Conservation (phyloP, 2,329 filamentous ascomycete genomes). For the Aspergillus felis region DNA sequence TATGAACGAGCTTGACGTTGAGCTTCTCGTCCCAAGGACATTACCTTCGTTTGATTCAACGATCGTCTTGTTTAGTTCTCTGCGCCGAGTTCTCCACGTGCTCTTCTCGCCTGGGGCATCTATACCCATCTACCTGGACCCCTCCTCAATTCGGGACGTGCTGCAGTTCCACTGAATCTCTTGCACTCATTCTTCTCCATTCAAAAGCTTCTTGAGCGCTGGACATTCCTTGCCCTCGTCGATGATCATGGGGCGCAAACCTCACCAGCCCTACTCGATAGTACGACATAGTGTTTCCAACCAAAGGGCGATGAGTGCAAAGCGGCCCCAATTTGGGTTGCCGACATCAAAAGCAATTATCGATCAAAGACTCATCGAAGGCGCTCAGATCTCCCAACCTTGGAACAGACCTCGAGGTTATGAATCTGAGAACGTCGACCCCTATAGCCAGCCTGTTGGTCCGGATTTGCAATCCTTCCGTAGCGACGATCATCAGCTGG, state of each 20-base stretch:
- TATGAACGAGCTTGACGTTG: background rate
- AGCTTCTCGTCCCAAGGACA: background rate
- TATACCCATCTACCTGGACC: background rate
- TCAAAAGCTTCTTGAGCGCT: background rate
- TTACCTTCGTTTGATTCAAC: background rate
- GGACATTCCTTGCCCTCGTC: background rate
- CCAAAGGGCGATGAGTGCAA: slow-evolving; percentile 6
- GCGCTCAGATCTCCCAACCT: slow-evolving; percentile 13
- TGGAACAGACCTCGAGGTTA: slow-evolving; percentile 3
- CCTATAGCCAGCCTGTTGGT: background rate
- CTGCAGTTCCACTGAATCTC: background rate
- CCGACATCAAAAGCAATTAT: slow-evolving; percentile 13
- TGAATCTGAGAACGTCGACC: background rate
- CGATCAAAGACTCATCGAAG: slow-evolving; percentile 22
- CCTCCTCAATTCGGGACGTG: background rate
- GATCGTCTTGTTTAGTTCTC: background rate
- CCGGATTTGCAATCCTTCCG: background rate
- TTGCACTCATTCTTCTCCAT: background rate
- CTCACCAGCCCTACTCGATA: slow-evolving; percentile 4
- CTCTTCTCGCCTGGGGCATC: background rate
- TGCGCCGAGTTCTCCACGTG: background rate
- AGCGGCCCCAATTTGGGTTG: slow-evolving; percentile 1
- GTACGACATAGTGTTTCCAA: slow-evolving; percentile 7
- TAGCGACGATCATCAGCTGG: slow-evolving; percentile 34
- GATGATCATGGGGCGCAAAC: slow-evolving; percentile 16